Evolutionary conservation across 2,329 filamentous ascomycete genomes (phyloP), one percentile per base, ranked within the genome.

Genomic region (Cladosporium sp.): DNA sequence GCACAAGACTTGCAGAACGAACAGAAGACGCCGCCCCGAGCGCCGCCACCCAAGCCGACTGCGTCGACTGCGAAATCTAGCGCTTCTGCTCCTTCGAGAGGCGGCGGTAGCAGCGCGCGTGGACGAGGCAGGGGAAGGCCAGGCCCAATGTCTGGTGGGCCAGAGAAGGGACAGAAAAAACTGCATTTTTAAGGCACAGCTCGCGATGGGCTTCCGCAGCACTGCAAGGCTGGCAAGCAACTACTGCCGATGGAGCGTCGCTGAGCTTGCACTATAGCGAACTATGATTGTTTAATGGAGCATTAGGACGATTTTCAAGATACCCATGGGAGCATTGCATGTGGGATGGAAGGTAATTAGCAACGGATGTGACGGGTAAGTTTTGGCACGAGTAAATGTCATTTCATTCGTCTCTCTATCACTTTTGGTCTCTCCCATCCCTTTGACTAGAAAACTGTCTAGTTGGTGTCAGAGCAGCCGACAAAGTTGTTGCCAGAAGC

Each of bases 1-100:
- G 94, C 94, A 45, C 90, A 89, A 74, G 89, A 93, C 65, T 79
- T 99, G 28, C 87, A 92, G 62, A 81, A 85, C 58, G 80, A 87
- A 63, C 81, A 88, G 75, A 79, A 62, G 9, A 66, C 53, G 35
- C 60, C 67, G 7, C 50, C 58, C 7, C 60, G 60, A 36, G 42
- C 24, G 22, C 63, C 64, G 42, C 60, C 62, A 17, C 58, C 57
- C 51, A 64, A 63, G 40, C 63, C 65, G 1, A 56, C 58, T n/a
- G 61, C 63, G 22, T 57, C 62, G 2, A 36, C 54, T 34, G 37
- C 47, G 15, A 34, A 61, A 58, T 37, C 42, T 50, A 17, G 45
- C 54, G 39, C 45, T 54, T 52, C 66, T 42, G 60, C 57, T 22
- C 63, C 69, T 15, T 15, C 25, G 8, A 45, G 55, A 36, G 45